Base-by-base conservation (phyloP, 257 asterid genomes). In the Thymus quinquecostatus region DNA sequence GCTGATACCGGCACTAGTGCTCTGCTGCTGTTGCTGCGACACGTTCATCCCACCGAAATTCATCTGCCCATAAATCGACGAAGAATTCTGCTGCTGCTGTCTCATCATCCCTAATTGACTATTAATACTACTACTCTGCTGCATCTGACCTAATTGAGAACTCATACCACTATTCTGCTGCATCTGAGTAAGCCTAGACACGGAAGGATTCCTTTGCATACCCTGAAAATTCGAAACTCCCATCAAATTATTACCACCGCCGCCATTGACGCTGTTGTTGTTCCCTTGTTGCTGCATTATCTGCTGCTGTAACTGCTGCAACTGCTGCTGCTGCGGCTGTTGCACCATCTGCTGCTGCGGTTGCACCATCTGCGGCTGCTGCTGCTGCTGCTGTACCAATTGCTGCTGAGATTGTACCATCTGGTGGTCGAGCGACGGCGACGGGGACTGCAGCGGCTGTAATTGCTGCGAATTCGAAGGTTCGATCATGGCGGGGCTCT, bases 41-140 rank as follows among this genome's bases (percentile, higher is more conserved):
- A 72, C 74, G 29, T 75, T 85, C 82, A 75, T 69, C 51, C 86
- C 89, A 6, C 89, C 87, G 11, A 92, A 89, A 85, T 78, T 87
- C 96, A 92, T 82, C 85, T 86, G 93, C 72, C 96, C 88, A 44
- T 87, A 91, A 72, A 86, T 80, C 60, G 89, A 33, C 29, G 64
- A 53, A 2, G 58, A 75, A 74, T 53, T 66, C 62, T 65, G 80
- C 57, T 64, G 80, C 44, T 64, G 83, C 3, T 68, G 79, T 51
- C 86, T 70, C 84, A 77, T 66, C 70, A 85, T 77, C 41, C 87
- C 84, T n/a, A 78, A 74, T 54, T 74, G 86, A 55, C 43, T 83
- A 81, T 53, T 79, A 77, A 79, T 81, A 81, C 69, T 82, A 86
- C 68, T 79, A 83, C 29, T 80, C 60, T 81, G 89, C 71, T 91